A percentile compares a stretch with the other conserved stretches of the same genome.
Evolutionary conservation across 495 filamentous ascomycete species (phyloP).

Genomic region (Talaromyces thailandensis): DNA sequence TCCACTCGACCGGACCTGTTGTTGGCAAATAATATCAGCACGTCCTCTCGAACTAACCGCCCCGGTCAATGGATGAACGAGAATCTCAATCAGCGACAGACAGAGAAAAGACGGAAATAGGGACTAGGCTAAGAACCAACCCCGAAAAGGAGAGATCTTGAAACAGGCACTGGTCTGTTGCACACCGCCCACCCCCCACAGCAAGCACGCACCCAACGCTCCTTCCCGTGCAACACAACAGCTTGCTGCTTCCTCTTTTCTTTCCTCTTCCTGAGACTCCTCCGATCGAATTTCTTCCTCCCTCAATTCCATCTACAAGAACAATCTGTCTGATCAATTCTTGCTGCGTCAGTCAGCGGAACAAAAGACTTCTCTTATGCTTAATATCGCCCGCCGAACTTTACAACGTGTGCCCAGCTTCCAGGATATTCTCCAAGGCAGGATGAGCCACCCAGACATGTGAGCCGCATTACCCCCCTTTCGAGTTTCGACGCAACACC

Average conservation of each 20-base stretch:
- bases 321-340: constrained; percentile 14
- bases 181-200: background rate
- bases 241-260: background rate
- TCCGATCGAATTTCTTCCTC: background rate
- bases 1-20: background rate
- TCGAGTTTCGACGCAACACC: background rate
- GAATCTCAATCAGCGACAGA: no score
- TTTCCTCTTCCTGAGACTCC: background rate
- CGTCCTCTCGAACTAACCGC: background rate
- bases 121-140: background rate
- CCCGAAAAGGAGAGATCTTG: background rate
- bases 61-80: background rate
- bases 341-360: constrained; percentile 25
- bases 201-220: background rate
- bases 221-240: background rate
- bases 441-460: constrained; percentile 49
- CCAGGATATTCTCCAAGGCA: constrained; percentile 51
- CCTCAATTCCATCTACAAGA: background rate
- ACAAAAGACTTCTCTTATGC: constrained; percentile 33
- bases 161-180: background rate
- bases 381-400: constrained; percentile 41
- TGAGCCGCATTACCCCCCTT: constrained; percentile 18
- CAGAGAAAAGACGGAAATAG: background rate
- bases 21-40: background rate
- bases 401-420: constrained; percentile 50